Conservation (phyloP, 2,329 filamentous ascomycete genomes). For the Hypoxylon sp. region DNA sequence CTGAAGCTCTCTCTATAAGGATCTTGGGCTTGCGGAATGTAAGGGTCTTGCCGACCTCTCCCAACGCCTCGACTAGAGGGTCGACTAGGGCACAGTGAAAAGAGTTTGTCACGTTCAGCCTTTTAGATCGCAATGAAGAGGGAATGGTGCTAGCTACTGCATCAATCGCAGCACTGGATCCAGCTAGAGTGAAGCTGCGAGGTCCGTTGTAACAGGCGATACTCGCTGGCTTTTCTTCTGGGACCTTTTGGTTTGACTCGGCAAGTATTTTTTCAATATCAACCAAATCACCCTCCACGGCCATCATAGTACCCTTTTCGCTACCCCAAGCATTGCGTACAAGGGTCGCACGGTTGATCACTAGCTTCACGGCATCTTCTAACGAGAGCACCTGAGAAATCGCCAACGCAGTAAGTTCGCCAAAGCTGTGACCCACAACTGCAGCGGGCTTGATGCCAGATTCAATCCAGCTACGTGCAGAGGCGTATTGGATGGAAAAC, state of each 20-base stretch:
- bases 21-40: conserved; percentile 37
- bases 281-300: conserved; percentile 38
- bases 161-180: conserved; percentile 41
- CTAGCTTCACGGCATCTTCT: conserved; percentile 45
- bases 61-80: conserved; percentile 31
- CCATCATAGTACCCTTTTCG: conserved; percentile 51
- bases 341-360: conserved; percentile 44
- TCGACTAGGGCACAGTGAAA: conserved; percentile 46
- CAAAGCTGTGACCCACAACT: conserved; percentile 53
- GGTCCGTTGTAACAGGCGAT: conserved; percentile 50
- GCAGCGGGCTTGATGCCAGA: conserved; percentile 43
- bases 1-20: conserved; percentile 39
- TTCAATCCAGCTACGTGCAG: conserved; percentile 49
- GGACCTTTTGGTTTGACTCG: conserved; percentile 22
- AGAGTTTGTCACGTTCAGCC: conserved; percentile 41
- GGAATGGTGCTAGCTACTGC: conserved; percentile 35
- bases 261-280: conserved; percentile 28
- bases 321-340: conserved; percentile 47
- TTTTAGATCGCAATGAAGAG: conserved; percentile 26
- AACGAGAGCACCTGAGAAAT: conserved; percentile 47
- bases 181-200: conserved; percentile 45
- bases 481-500: conserved; percentile 52
- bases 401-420: conserved; percentile 53
- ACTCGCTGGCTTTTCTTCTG: conserved; percentile 16
- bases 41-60: conserved; percentile 30